These are phyloP conservation scores for Wallacemonas sp. DNA, from an alignment of 208 protist species.

Conservation along the genomic window DNA sequence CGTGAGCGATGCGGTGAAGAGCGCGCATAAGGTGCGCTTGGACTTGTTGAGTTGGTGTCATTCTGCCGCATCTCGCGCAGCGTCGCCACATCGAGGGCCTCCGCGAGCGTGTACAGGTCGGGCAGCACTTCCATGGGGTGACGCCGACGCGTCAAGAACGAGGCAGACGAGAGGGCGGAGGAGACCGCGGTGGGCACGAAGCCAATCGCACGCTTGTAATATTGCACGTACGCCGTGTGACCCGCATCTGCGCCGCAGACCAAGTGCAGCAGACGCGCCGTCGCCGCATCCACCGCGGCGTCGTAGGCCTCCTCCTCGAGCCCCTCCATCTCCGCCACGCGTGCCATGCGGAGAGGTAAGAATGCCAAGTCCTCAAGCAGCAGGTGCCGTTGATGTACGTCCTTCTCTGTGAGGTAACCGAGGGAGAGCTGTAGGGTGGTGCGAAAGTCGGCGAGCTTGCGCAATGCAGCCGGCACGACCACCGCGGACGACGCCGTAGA, in stretches of 20 bases:
- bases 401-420: constrained; percentile 23
- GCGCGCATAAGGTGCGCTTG: too few relatives aligned
- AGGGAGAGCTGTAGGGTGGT: constrained; percentile 48
- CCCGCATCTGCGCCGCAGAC: constrained; percentile 19
- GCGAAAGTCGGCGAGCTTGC: constrained; percentile 29
- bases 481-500: neutral
- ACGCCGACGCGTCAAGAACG: neutral
- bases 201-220: constrained; percentile 16
- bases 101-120: constrained; percentile 7
- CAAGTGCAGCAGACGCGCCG: constrained; percentile 31
- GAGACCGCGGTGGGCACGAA: constrained; percentile 8
- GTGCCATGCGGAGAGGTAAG: constrained; percentile 48
- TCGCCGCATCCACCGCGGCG: constrained; percentile 53
- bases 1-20: neutral
- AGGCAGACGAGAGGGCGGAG: neutral
- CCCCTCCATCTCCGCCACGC: constrained; percentile 55
- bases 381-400: constrained; percentile 35
- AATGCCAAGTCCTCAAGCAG: constrained; percentile 65
- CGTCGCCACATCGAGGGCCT: neutral
- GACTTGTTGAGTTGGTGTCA: neutral
- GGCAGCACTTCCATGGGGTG: constrained; percentile 11
- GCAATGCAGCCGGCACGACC: constrained; percentile 9
- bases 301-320: constrained; percentile 46
- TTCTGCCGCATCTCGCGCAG: neutral
- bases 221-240: constrained; percentile 1